Conservation (phyloP, 1,284 basidiomycete genomes). For the Ustilago xerochloae region DNA sequence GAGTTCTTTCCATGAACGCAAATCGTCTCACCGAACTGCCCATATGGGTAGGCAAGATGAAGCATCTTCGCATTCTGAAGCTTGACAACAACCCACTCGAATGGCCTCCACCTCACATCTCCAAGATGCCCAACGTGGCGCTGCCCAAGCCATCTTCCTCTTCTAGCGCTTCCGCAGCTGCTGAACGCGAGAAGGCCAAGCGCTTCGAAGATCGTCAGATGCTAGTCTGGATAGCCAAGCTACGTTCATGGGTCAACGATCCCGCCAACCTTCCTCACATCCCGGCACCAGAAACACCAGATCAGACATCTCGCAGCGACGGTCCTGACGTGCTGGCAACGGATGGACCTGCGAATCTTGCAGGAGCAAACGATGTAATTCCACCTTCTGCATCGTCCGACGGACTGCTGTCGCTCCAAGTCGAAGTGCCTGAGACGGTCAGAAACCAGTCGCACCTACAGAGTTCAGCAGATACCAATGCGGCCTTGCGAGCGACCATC, state of each 20-base stretch:
- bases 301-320: not conserved
- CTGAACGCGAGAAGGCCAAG: slow-evolving; percentile 38
- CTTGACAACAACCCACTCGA: slow-evolving; percentile 85
- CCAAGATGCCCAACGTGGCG: slow-evolving; percentile 51
- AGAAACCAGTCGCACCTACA: not conserved
- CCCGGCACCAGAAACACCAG: not conserved
- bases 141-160: slow-evolving; percentile 30
- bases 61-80: slow-evolving; percentile 81
- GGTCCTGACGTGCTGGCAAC: not conserved
- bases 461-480: not conserved
- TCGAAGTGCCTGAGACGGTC: slow-evolving; percentile 27
- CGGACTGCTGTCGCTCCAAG: slow-evolving; percentile 34
- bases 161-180: slow-evolving; percentile 65
- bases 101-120: slow-evolving; percentile 76
- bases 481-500: not conserved
- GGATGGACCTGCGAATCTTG: not conserved
- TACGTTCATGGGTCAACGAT: slow-evolving; percentile 57
- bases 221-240: slow-evolving; percentile 58
- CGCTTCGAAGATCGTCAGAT: slow-evolving; percentile 52
- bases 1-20: slow-evolving; percentile 82
- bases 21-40: slow-evolving; percentile 87
- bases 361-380: not conserved
- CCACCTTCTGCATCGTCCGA: slow-evolving; percentile 19
- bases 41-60: slow-evolving; percentile 80
- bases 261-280: slow-evolving; percentile 22